Base-by-base conservation (phyloP, 805 yeast species). In the Myxozyma melibiosi region DNA sequence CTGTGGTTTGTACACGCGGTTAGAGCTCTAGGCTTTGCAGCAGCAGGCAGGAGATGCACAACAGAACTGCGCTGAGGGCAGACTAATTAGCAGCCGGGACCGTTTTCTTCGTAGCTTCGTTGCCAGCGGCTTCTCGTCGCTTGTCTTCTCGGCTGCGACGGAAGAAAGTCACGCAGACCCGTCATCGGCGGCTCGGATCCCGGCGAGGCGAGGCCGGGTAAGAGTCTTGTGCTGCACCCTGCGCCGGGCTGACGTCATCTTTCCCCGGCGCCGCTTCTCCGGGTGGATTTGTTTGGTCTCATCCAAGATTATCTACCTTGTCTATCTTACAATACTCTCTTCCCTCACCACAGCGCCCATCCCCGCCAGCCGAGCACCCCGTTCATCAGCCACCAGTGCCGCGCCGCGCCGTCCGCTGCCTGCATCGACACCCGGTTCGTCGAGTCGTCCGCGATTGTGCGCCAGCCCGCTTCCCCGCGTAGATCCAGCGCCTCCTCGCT, bases 311-410 rank as follows among this genome's bases (percentile, higher is more conserved):
- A 22, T 9, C 22, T 22, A 5, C 20, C 24, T 6, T 18, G 14
- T 9, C 22, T 20, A 11, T 20, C 14, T 20, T 14, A 11, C 24
- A 18, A 4, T 8, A 18, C 39, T 33, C n/a, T 9, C 31, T 31
- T 18, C 37, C 31, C 28, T 27, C 38, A 52, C 62, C 62, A 57
- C 28, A 16, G 24, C 18, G 55, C 53, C 62, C 62, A 57, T 16
- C 39, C 39, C 9, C 18, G 11, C 62, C 62, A 57, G 14, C 34
- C 55, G 40, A 49, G 27, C 13, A 57, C 55, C 24, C 24, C 49
- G 39, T 52, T 53, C 52, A 42, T 44, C 33, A 49, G n/a, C 3
- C 22, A 39, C 62, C 62, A 57, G 38, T 53, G 53, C 44, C 24
- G 47, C 11, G 55, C 53, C 39, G 57, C 62, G 34, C 44, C 45